Base-by-base conservation (phyloP, 257 asterid species). In the Rhazya stricta region DNA sequence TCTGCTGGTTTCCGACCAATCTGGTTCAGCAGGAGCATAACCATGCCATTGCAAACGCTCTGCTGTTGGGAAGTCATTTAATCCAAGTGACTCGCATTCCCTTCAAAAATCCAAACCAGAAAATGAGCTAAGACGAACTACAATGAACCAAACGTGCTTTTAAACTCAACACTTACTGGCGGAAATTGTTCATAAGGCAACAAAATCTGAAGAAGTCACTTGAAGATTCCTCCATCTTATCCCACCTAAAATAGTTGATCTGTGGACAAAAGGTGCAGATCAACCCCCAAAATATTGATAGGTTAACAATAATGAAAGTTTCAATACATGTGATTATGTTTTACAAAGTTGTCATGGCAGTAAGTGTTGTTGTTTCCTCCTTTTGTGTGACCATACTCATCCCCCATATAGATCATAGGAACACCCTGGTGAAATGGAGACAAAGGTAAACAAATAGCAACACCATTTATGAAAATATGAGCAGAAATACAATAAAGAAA, bases 291-390 rank as follows among this genome's bases (percentile, higher is more conserved):
- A 53, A 41, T 21, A 36, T 42, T 37, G 32, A 48, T 23, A 37
- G 54, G 45, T 70, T 29, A 32, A 62, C 32, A 71, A 16, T 56
- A 62, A 61, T 65, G 45, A 39, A 42, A 50, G 68, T 39, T 32
- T 39, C 18, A 69, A 36, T 56, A 16, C 10, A 21, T 69, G 73
- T 18, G 41, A 51, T 42, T 79, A 81, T 78, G 63, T 15, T 69
- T 76, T 91, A 94, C 97, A 76, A 83, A 88, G 76, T 92, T 95
- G 84, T 95, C 96, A 34, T 91, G 98, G 89, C 98, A 95, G 82
- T 95, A 92, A 21, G 97, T 88, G 76, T 95, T 95, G 91, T 95
- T 95, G 87, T 95, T 95, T 81, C 99, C 99, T 63, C 99, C 97
- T 85, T 95, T 95, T 9, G 98, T 89, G 84, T 95, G 99, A 72